These are phyloP conservation scores for Boletus reticulatus DNA, from an alignment of 768 basidiomycete species.

Conservation along the genomic window DNA sequence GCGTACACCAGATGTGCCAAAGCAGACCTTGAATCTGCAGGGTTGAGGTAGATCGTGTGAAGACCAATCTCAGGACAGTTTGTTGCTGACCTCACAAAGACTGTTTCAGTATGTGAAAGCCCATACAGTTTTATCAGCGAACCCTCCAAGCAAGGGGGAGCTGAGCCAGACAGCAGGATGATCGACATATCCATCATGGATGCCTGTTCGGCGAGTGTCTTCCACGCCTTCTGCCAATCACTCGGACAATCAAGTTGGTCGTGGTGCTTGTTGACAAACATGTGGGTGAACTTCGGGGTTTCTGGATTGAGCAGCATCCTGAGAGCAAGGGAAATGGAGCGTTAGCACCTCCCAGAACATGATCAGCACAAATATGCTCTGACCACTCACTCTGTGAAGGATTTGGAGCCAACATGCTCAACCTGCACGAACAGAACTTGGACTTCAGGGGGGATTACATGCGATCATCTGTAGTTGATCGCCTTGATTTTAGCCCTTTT, in stretches of 20 bases:
- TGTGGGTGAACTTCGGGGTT: neutral
- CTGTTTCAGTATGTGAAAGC: neutral
- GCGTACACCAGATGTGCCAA: neutral
- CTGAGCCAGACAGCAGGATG: neutral
- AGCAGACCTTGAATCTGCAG: neutral
- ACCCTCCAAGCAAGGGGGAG: neutral
- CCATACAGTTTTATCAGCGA: neutral
- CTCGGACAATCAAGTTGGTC: slow-evolving; percentile 1
- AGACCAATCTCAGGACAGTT: slow-evolving; percentile 3
- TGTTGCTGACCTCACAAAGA: neutral
- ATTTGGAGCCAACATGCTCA: neutral
- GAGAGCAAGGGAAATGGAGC: too few relatives aligned
- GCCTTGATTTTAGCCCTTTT: too few relatives aligned
- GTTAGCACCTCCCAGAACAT: neutral
- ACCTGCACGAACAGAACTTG: too few relatives aligned
- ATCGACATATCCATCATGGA: neutral
- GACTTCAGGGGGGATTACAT: too few relatives aligned
- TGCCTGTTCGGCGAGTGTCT: neutral
- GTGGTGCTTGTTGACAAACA: slow-evolving; percentile 7
- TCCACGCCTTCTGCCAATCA: neutral
- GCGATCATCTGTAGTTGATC: too few relatives aligned
- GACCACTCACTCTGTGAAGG: neutral
- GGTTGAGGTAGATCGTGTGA: neutral
- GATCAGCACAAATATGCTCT: too few relatives aligned
- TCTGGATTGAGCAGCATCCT: neutral